A percentile compares a stretch with the other conserved stretches of the same genome.
Evolutionary conservation across 139 green algal genomes (phyloP).

Genomic region (Eudorina sp.): DNA sequence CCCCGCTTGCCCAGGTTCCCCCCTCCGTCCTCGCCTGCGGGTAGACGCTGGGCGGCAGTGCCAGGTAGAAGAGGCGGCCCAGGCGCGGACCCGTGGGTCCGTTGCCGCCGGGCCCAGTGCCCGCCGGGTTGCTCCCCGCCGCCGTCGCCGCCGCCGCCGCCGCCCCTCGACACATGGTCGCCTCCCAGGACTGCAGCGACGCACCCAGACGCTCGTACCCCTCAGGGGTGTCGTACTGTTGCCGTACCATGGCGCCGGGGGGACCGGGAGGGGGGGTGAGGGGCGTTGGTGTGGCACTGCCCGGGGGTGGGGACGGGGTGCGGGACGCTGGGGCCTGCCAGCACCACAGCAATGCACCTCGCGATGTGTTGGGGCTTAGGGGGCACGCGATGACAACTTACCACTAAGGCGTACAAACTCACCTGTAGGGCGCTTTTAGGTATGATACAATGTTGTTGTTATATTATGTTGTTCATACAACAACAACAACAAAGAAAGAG

Average conservation of each 20-base stretch:
- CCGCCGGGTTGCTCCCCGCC: too few species aligned
- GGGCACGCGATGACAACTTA: too few species aligned
- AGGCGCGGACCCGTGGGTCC: constrained; percentile 12
- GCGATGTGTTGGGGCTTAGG: too few species aligned
- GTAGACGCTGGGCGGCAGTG: constrained; percentile 96
- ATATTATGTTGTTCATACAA: too few species aligned
- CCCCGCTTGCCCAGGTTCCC: too few species aligned
- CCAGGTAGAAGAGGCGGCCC: constrained; percentile 95
- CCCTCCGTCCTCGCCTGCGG: constrained; percentile 73
- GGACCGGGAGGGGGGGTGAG: not conserved
- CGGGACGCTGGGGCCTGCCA: not conserved
- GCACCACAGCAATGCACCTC: too few species aligned
- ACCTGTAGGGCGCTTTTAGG: too few species aligned
- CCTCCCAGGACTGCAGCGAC: constrained; percentile 69
- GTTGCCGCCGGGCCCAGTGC: too few species aligned
- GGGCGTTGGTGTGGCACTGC: not conserved
- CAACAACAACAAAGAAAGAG: too few species aligned
- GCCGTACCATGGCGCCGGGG: too few species aligned
- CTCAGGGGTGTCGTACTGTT: constrained; percentile 71
- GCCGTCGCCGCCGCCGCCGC: not conserved
- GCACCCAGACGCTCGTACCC: constrained; percentile 73
- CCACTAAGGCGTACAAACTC: too few species aligned
- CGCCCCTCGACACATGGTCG: constrained; percentile 6
- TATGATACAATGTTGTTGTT: too few species aligned
- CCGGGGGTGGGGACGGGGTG: not conserved